Conservation (phyloP, 2,329 filamentous ascomycete species). For the Botrytis fabae region DNA sequence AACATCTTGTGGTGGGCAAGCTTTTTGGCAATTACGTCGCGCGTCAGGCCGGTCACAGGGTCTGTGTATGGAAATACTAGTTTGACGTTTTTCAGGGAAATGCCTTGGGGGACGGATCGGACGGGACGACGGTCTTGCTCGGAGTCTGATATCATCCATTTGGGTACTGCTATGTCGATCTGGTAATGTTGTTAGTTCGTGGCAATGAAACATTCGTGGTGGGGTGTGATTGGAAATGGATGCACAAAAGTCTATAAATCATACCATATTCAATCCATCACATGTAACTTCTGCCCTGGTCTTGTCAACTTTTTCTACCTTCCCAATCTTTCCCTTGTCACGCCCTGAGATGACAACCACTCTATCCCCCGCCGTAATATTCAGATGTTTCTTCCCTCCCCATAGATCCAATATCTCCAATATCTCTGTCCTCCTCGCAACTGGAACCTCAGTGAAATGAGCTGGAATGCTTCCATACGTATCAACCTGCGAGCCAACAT, state of each 20-base stretch:
- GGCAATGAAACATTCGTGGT: not conserved
- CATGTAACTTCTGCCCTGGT: conserved; percentile 60
- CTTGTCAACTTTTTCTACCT: conserved; percentile 58
- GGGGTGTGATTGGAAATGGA: not conserved
- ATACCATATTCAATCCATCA: conserved; percentile 64
- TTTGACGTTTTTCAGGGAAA: conserved; percentile 72
- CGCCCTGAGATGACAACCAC: conserved; percentile 78
- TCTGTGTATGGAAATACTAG: conserved; percentile 77
- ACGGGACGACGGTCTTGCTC: conserved; percentile 45
- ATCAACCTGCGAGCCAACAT: conserved; percentile 60
- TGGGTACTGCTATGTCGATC: conserved; percentile 46
- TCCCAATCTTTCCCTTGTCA: conserved; percentile 81
- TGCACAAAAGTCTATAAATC: conserved; percentile 31
- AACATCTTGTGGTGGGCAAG: conserved; percentile 56
- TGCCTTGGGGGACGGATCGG: conserved; percentile 36
- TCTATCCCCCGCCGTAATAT: conserved; percentile 69
- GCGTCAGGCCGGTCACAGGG: conserved; percentile 60
- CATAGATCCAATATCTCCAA: conserved; percentile 39
- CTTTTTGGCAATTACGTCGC: conserved; percentile 77
- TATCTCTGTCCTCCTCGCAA: conserved; percentile 32
- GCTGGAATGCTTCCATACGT: conserved; percentile 58
- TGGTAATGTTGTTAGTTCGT: conserved; percentile 27
- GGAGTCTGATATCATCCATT: conserved; percentile 45
- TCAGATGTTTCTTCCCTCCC: conserved; percentile 52
- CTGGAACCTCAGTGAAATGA: conserved; percentile 39